These are phyloP conservation scores for Eucommia ulmoides DNA, from an alignment of 257 asterid species.

Conservation along the genomic window DNA sequence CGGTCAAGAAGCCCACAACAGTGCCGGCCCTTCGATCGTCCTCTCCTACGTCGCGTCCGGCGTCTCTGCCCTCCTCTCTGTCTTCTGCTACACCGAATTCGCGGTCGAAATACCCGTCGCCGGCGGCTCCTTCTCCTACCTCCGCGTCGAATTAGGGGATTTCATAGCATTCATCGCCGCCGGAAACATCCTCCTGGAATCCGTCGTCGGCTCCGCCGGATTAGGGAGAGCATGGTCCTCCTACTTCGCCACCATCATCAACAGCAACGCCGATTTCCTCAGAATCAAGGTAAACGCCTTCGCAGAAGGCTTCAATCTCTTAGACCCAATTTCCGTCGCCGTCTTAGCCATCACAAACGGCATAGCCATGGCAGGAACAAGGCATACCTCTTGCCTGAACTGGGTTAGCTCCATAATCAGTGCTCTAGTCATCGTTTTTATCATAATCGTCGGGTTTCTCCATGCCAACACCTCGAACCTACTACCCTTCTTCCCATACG, in stretches of 20 bases:
- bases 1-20: slow-evolving; percentile 56
- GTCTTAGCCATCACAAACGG: slow-evolving; percentile 48
- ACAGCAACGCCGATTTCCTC: slow-evolving; percentile 43
- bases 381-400: slow-evolving; percentile 44
- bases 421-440: slow-evolving; percentile 42
- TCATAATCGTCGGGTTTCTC: slow-evolving; percentile 65
- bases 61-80: slow-evolving; percentile 72
- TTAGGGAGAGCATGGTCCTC: slow-evolving; percentile 94
- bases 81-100: slow-evolving; percentile 83
- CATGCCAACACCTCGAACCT: slow-evolving; percentile 46
- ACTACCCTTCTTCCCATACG: slow-evolving; percentile 66
- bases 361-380: slow-evolving; percentile 70
- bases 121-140: slow-evolving; percentile 86
- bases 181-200: slow-evolving; percentile 71
- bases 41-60: slow-evolving; percentile 77
- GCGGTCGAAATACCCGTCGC: slow-evolving; percentile 87
- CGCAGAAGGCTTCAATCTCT: slow-evolving; percentile 61
- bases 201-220: slow-evolving; percentile 91
- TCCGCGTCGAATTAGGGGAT: slow-evolving; percentile 86
- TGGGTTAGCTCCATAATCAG: slow-evolving; percentile 61
- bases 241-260: slow-evolving; percentile 53
- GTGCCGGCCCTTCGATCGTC: slow-evolving; percentile 87
- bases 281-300: slow-evolving; percentile 49
- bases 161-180: slow-evolving; percentile 86
- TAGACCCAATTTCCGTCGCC: slow-evolving; percentile 74